Base-by-base conservation (phyloP, 148 eudicot species). In the Rhododendron vialii region DNA sequence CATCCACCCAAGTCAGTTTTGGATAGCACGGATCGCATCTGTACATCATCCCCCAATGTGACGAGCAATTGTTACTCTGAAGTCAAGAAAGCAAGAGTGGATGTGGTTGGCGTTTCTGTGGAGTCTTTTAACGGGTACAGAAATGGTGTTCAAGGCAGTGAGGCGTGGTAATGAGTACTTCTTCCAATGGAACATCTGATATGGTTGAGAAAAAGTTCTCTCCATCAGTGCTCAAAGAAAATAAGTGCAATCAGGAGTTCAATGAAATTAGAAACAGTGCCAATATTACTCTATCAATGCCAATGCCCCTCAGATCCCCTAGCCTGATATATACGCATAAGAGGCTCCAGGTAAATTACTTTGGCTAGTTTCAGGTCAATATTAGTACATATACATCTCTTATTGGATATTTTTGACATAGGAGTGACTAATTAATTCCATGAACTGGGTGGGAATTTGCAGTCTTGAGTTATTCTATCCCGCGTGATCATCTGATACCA, bases 1-100 rank as follows among this genome's bases (percentile, higher is more conserved):
- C 88, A 93, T 51, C 95, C 99, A 48, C 99, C 99, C 26, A 94
- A 90, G 86, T 94, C 99, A 10, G 99, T 96, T 82, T 84, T 95
- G 18, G 93, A 92, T 82, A 88, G 86, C 63, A 79, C 77, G 81
- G 91, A 91, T 74, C 48, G 75, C 75, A 84, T 78, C 81, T 81
- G 84, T 45, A 78, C 85, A 84, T 71, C 86, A 63, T 84, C 89
- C n/a, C 67, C 88, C 61, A 45, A 5, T 43, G 57, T 50, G 71
- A 78, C 81, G 22, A 59, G 48, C 83, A 88, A 57, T 63, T 17
- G 26, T 78, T 36, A 24, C 6, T n/a, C n/a, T 80, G 90, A 90
- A 73, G 84, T 80, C 73, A 86, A 33, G 30, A 90, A 86, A 87
- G 83, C 48, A 43, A 81, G 45, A 80, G 85, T 79, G 85, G 84